Base-by-base conservation (phyloP, 2,329 filamentous ascomycete species). In the Colletotrichum caudatum region DNA sequence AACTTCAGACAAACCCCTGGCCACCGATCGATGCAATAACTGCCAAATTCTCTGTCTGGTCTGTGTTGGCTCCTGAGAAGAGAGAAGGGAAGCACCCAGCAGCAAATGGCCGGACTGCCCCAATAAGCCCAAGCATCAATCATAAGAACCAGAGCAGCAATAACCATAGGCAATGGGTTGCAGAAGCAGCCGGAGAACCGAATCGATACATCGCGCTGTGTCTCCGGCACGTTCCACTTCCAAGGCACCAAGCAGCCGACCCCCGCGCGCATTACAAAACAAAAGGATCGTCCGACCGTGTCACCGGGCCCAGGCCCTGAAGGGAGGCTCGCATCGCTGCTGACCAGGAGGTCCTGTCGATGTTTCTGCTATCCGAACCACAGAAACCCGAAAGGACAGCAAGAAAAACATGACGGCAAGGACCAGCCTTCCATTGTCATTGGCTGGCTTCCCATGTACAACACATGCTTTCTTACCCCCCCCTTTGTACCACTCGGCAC, bases 1-100 rank as follows among this genome's bases (percentile, higher is more conserved):
- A 50, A 61, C 57, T 62, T 71, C 64, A 62, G 68, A 71, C 64
- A 35, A 67, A 71, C 39, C 51, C 20, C 16, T 14, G 68, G n/a
- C 57, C 35, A 50, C 44, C 23, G 20, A 54, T 54, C 44, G 33
- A n/a, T 41, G 53, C 44, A 35, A 54, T 50, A 41, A 16, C 39
- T n/a, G 11, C 9, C 48, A 16, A 64, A n/a, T 44, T 14, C 23
- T 44, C 33, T 33, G n/a, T 39, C 29, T 51, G 44, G 44, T 11
- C 18, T n/a, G 44, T 60, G 58, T 48, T n/a, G 18, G 48, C 41
- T 44, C 6, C 41, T 44, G 39, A 8, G 51, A 33, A 35, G 51
- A 18, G 46, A 29, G 29, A n/a, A 33, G 9, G 26, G 29, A 44
- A 44, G 51, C 51, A 12, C 18, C 51, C 18, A 6, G 26, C 26